Conservation (phyloP, 345 rosid species). For the Psidium guajava region DNA sequence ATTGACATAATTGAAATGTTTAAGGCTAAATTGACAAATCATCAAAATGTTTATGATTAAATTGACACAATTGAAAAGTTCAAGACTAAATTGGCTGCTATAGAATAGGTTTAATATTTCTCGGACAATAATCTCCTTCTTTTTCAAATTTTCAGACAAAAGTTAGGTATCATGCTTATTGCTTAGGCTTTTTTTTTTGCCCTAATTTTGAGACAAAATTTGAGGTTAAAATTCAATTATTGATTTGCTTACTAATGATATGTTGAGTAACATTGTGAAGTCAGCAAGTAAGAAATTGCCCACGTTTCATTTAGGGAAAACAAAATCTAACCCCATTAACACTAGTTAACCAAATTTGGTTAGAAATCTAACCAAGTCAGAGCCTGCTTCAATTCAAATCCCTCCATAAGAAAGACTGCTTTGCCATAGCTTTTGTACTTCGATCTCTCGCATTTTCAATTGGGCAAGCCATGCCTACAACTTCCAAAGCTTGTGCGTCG, state of each 20-base stretch:
- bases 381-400: background rate
- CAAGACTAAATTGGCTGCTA: too few relatives aligned
- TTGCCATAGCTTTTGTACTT: background rate
- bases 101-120: too few relatives aligned
- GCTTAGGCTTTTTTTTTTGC: background rate
- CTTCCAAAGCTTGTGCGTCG: conserved; percentile 4
- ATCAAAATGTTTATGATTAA: too few relatives aligned
- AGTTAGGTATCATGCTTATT: too few relatives aligned
- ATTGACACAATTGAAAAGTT: too few relatives aligned
- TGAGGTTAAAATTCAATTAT: background rate
- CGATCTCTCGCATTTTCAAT: background rate
- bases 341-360: background rate
- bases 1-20: too few relatives aligned
- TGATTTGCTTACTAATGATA: background rate
- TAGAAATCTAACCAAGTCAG: background rate
- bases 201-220: background rate
- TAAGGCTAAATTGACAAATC: too few relatives aligned
- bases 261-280: background rate
- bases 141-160: too few relatives aligned
- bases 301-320: background rate
- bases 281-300: background rate
- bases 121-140: too few relatives aligned
- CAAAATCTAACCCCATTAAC: background rate
- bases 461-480: background rate
- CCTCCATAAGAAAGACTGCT: background rate